Evolutionary conservation across 495 filamentous ascomycete species (phyloP).

Genomic region (Mytilinidion resinicola): DNA sequence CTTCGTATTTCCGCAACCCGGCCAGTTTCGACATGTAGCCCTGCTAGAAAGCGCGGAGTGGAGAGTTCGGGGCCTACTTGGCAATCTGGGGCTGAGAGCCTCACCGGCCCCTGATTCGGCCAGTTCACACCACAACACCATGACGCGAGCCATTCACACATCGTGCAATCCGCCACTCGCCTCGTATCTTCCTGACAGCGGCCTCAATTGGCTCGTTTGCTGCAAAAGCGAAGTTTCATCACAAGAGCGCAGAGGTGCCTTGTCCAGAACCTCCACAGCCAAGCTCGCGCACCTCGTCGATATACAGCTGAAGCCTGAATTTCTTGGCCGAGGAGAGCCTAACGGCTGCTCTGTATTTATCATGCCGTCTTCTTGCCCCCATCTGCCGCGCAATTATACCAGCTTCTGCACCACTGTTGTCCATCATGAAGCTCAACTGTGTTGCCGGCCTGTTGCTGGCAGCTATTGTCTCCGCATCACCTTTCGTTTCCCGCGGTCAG

Average conservation of each 20-base stretch:
- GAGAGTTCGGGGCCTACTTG: too few species aligned
- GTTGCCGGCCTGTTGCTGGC: constrained; percentile 2
- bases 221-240: too few species aligned
- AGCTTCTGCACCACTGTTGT: background rate
- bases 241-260: background rate
- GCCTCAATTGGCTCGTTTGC: too few species aligned
- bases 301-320: background rate
- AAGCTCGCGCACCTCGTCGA: background rate
- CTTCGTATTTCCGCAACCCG: too few species aligned
- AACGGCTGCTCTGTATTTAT: background rate
- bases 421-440: constrained; percentile 8
- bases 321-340: background rate
- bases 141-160: too few species aligned
- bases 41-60: too few species aligned
- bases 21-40: too few species aligned
- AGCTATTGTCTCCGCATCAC: background rate
- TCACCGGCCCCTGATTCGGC: too few species aligned
- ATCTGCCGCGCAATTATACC: background rate
- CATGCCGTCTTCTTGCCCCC: background rate
- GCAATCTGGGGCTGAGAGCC: too few species aligned
- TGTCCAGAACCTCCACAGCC: background rate
- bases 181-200: too few species aligned
- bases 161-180: too few species aligned
- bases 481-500: constrained; percentile 8
- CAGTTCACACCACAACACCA: too few species aligned